A percentile compares a stretch with the other conserved stretches of the same genome.
Conservation (phyloP, 169 alveolate genomes). For the Plasmodium ovale region DNA sequence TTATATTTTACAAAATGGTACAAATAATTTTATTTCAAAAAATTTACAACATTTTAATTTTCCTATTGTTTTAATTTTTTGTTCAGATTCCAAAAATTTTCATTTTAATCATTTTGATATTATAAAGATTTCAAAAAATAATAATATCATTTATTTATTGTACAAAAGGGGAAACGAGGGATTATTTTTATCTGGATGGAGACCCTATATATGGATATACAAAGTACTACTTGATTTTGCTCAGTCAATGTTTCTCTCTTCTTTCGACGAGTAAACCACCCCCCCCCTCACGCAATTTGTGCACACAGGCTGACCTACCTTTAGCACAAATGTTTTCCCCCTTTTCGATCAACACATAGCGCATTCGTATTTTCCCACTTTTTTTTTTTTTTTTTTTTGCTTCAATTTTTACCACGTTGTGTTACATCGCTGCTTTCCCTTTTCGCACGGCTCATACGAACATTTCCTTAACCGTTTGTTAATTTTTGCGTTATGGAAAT, state of each 20-base stretch:
- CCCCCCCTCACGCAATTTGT: background rate
- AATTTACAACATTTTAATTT: constrained; percentile 43
- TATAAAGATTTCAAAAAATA: constrained; percentile 66
- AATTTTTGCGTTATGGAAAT: too few species aligned
- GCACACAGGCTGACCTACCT: too few species aligned
- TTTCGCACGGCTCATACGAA: too few species aligned
- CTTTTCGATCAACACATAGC: too few species aligned
- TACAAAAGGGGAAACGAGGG: constrained; percentile 76
- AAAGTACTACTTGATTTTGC: constrained; percentile 43
- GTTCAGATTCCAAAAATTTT: constrained; percentile 68
- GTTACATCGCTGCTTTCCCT: too few species aligned
- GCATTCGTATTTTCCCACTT: too few species aligned
- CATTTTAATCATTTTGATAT: constrained; percentile 71
- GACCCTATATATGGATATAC: constrained; percentile 72
- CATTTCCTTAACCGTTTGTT: too few species aligned
- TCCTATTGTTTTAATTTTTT: constrained; percentile 55
- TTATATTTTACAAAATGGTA: constrained; percentile 42
- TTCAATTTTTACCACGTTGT: too few species aligned
- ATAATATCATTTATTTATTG: constrained; percentile 67
- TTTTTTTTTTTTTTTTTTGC: too few species aligned
- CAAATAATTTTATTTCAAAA: constrained; percentile 58
- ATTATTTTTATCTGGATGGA: constrained; percentile 49
- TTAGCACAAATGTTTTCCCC: too few species aligned
- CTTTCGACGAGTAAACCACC: constrained; percentile 1
- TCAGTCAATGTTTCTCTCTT: constrained; percentile 53